Conservation (phyloP, 2,329 filamentous ascomycete genomes). For the Diaporthe batatas region DNA sequence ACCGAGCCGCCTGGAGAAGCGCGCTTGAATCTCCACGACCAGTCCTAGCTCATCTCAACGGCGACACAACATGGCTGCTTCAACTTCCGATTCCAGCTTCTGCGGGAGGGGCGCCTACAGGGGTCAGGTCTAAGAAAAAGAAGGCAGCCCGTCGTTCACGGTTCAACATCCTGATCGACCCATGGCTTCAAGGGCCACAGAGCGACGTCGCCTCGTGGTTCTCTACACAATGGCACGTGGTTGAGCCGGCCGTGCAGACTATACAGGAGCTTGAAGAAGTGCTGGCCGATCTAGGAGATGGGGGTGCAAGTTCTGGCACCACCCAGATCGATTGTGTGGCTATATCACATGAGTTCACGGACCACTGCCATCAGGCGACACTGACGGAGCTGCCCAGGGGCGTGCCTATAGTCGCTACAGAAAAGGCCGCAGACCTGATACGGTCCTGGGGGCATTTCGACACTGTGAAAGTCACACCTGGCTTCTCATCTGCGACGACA, state of each 20-base stretch:
- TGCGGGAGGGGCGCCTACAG: background rate
- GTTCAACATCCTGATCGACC: slow-evolving; percentile 76
- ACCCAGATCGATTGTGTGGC: slow-evolving; percentile 69
- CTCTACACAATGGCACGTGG: slow-evolving; percentile 73
- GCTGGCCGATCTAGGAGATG: slow-evolving; percentile 62
- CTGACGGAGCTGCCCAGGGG: slow-evolving; percentile 65
- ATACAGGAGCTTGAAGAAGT: slow-evolving; percentile 68
- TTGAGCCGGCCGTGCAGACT: slow-evolving; percentile 65
- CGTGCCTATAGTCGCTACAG: slow-evolving; percentile 71
- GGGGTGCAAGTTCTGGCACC: slow-evolving; percentile 28
- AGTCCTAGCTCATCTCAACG: slow-evolving; percentile 74
- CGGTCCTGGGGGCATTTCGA: slow-evolving; percentile 71
- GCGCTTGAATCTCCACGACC: slow-evolving; percentile 47
- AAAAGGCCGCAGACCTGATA: slow-evolving; percentile 69
- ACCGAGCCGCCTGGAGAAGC: slow-evolving; percentile 42
- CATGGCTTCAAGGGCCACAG: slow-evolving; percentile 74
- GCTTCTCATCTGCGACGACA: slow-evolving; percentile 53
- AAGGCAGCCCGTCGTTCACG: slow-evolving; percentile 62
- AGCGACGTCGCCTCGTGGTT: slow-evolving; percentile 75
- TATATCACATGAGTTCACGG: slow-evolving; percentile 76
- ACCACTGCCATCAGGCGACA: slow-evolving; percentile 75
- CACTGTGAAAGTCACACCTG: slow-evolving; percentile 63
- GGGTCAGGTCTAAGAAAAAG: slow-evolving; percentile 43
- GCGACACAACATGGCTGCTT: slow-evolving; percentile 77
- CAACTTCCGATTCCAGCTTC: slow-evolving; percentile 69